Evolutionary conservation across 495 filamentous ascomycete species (phyloP).

Genomic region (Beverwykella pulmonaria): DNA sequence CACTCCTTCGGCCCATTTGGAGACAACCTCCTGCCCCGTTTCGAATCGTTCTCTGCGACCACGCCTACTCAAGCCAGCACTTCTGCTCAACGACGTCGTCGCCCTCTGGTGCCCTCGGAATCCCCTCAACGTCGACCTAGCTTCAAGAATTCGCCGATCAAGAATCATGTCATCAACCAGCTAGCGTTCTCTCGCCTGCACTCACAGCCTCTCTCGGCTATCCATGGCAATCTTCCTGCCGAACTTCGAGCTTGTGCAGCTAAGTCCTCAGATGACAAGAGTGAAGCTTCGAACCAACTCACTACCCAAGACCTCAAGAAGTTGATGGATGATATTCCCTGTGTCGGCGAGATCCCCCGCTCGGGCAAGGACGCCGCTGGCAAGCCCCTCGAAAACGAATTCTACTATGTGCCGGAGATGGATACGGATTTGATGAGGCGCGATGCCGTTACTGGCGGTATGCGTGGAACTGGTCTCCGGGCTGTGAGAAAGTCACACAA

Average conservation of each 20-base stretch:
- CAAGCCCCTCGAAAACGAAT: conserved; percentile 90
- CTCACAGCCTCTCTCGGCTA: conserved; percentile 86
- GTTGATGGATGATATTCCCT: conserved; percentile 71
- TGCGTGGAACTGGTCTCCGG: conserved; percentile 84
- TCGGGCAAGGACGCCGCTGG: conserved; percentile 96
- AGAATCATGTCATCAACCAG: conserved; percentile 87
- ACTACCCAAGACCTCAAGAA: conserved; percentile 58
- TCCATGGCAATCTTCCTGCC: conserved; percentile 79
- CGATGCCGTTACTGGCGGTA: conserved; percentile 78
- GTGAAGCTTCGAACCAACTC: conserved; percentile 13
- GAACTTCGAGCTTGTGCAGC: conserved; percentile 52
- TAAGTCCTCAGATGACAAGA: conserved; percentile 11
- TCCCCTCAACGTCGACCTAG: conserved; percentile 25
- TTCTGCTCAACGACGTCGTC: conserved; percentile 25
- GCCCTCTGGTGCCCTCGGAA: conserved; percentile 8
- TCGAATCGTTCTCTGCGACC: conserved; percentile 69
- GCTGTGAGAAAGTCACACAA: conserved; percentile 94
- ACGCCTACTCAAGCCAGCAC: conserved; percentile 53
- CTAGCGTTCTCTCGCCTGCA: conserved; percentile 93
- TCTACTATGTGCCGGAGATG: conserved; percentile 93
- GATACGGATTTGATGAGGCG: conserved; percentile 79
- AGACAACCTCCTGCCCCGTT: conserved; percentile 73
- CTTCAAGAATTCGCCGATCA: conserved; percentile 44
- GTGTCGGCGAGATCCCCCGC: conserved; percentile 83
- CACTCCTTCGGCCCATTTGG: conserved; percentile 89